Base-by-base conservation (phyloP, 176 grass and related monocot species). In the Aegilops tauschii region DNA sequence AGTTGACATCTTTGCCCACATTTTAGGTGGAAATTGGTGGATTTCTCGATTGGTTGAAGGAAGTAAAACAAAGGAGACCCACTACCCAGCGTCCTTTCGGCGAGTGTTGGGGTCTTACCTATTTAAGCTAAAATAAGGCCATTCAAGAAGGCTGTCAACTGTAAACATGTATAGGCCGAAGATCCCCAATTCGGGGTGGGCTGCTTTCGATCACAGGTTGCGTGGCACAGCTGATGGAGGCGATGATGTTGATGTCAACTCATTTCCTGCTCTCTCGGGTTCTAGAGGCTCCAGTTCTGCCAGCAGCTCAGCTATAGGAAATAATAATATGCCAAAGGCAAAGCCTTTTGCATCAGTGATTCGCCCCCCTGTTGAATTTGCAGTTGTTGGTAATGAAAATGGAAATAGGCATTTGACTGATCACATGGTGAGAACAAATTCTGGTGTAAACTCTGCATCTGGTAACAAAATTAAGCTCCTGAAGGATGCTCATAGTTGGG, bases 201-300 rank as follows among this genome's bases (percentile, higher is more conserved):
- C 96, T 59, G 96, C 91, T 20, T 96, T 93, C 82, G 90, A 96
- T 86, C 92, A 86, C 82, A 88, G 72, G 50, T 88, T 89, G 84
- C 92, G 88, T 42, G 23, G 82, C 23, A 69, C 80, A 78, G 77
- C 84, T 81, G 79, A 78, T 14, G 78, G 62, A 47, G 61, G 59
- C 11, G 28, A 63, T 58, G 84, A 69, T 28, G 42, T 10, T 68
- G 86, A 70, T 86, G 80, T 71, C 6, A 69, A 87, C 81, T 88
- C 88, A 39, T 98, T 95, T 77, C 96, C 96, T 9, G 73, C 84
- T 45, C 87, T 98, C 50, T 86, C 86, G 45, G 61, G 64, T 52
- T 36, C 47, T 35, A 61, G 58, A 67, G 69, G 67, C 88, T 65
- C 83, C 56, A 56, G 12, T 77, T 56, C 77, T 87, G 77, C 25